Conservation (phyloP, 768 basidiomycete genomes). For the Neoboletus subvelutipes region DNA sequence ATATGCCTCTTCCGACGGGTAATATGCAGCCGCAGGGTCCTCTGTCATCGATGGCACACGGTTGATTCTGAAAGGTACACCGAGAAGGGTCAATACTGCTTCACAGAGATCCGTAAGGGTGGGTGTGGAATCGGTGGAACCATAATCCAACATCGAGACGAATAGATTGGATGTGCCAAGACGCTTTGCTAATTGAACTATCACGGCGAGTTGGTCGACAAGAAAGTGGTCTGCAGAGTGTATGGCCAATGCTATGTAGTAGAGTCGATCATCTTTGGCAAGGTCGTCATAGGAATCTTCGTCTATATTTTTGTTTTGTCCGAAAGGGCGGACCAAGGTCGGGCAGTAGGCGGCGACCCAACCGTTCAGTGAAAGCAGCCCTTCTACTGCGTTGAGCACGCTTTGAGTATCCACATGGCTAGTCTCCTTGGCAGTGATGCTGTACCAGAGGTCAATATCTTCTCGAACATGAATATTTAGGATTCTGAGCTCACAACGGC, state of each 20-base stretch:
- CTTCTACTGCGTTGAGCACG: constrained; percentile 87
- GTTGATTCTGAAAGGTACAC: constrained; percentile 89
- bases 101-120: constrained; percentile 94
- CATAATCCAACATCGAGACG: constrained; percentile 97
- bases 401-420: constrained; percentile 88
- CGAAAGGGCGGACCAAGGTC: constrained; percentile 91
- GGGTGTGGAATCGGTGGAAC: constrained; percentile 92
- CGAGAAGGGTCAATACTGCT: constrained; percentile 89
- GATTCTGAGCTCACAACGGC: constrained; percentile 68
- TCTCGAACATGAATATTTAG: background rate
- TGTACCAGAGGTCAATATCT: constrained; percentile 26
- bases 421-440: constrained; percentile 81
- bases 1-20: constrained; percentile 93
- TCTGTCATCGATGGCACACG: constrained; percentile 92
- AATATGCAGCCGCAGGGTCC: constrained; percentile 86
- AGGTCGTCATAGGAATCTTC: constrained; percentile 85
- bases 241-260: constrained; percentile 92
- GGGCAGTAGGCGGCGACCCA: constrained; percentile 98
- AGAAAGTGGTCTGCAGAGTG: constrained; percentile 99
- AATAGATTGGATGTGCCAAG: constrained; percentile 89
- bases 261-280: constrained; percentile 76
- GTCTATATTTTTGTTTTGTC: constrained; percentile 76
- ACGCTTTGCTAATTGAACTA: constrained; percentile 91
- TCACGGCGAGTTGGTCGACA: constrained; percentile 96
- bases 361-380: constrained; percentile 91